A percentile compares a stretch with the other conserved stretches of the same genome.
These are phyloP conservation scores for Tylopilus sp. DNA, from an alignment of 768 basidiomycete genomes.

Conservation along the genomic window DNA sequence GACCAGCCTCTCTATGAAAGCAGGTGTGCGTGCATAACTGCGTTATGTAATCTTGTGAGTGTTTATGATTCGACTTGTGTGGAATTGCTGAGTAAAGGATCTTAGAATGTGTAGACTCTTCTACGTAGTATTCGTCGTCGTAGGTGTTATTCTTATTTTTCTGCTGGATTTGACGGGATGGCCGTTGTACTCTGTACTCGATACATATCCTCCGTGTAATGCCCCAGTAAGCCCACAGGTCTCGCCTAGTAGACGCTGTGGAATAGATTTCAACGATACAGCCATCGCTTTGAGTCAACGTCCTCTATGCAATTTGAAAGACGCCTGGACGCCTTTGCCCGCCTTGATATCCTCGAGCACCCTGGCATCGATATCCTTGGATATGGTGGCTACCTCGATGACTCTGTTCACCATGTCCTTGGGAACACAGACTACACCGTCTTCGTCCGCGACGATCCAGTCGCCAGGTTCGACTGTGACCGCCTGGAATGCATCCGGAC, in stretches of 20 bases:
- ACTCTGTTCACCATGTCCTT: constrained; percentile 50
- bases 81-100: not conserved
- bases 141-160: constrained; percentile 15
- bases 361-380: constrained; percentile 60
- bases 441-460: constrained; percentile 81
- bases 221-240: not conserved
- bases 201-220: constrained; percentile 22
- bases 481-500: constrained; percentile 44
- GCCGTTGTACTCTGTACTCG: constrained; percentile 18
- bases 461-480: constrained; percentile 70
- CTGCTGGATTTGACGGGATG: constrained; percentile 18
- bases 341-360: constrained; percentile 74
- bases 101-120: constrained; percentile 5
- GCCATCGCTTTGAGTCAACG: constrained; percentile 21
- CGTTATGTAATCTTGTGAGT: constrained; percentile 3
- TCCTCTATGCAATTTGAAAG: constrained; percentile 77
- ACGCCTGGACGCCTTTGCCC: constrained; percentile 70
- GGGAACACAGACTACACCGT: constrained; percentile 86
- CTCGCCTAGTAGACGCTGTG: not conserved
- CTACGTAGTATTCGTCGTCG: constrained; percentile 1
- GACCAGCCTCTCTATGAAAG: constrained; percentile 45
- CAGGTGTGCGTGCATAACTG: constrained; percentile 34
- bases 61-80: not conserved
- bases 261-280: not conserved
- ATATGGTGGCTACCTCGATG: constrained; percentile 52